A percentile compares a stretch with the other conserved stretches of the same genome.
phyloP scores from a whole-genome alignment of 257 asterid genomes.

The Solanum appendiculatum region DNA sequence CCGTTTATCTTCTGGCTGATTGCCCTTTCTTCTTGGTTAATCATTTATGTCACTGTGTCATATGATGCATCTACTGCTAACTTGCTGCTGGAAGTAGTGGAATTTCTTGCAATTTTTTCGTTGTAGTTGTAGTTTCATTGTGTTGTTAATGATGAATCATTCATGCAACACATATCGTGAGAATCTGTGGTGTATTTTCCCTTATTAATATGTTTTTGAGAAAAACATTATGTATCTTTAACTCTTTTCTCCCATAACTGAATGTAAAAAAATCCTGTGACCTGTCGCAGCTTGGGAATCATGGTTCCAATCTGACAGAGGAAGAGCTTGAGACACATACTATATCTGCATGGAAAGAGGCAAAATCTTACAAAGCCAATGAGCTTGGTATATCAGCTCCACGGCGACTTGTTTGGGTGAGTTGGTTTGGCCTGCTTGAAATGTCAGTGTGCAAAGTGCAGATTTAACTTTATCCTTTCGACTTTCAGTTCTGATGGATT shows the following conservation, averaged over 20 bases:
- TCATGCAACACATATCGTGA: background rate
- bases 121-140: background rate
- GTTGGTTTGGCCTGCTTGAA: conserved; percentile 8
- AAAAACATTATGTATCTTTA: background rate
- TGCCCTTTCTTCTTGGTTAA: background rate
- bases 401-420: conserved; percentile 71
- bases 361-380: conserved; percentile 45
- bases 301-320: conserved; percentile 77
- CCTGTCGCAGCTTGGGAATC: conserved; percentile 53
- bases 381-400: conserved; percentile 35
- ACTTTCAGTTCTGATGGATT: background rate
- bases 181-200: background rate
- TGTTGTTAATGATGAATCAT: background rate
- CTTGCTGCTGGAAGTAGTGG: background rate
- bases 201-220: background rate
- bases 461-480: background rate
- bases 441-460: background rate
- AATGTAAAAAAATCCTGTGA: background rate
- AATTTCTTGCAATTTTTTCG: background rate
- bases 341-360: conserved; percentile 84
- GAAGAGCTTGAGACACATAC: conserved; percentile 90
- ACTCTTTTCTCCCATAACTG: background rate
- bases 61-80: background rate
- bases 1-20: background rate
- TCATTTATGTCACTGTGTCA: background rate